Evolutionary conservation across 2,329 filamentous ascomycete species (phyloP), one percentile per base, ranked within the genome.

Genomic region (Rutstroemia sp.): DNA sequence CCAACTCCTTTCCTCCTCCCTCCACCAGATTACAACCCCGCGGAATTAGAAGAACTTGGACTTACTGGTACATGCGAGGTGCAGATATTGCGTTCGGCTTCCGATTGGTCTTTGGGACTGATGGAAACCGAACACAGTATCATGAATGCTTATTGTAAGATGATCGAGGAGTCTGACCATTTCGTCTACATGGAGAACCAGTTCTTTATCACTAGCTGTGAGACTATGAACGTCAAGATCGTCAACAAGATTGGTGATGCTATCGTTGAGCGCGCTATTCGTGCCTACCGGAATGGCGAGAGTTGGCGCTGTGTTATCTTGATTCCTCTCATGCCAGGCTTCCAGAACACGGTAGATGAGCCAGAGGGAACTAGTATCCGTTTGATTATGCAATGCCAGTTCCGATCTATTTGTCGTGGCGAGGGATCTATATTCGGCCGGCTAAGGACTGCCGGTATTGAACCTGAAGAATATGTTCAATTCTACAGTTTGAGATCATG

Each of bases 161-260:
- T 95, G 76, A 99, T 99, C 64, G 87, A 94, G 62, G 87, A 92
- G 61, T 96, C 91, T 1, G 90, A 99, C 48, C 94, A 97, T 70
- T 96, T 96, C 67, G 89, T 97, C 51, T 97, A 99, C 72, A 96
- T 97, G 63, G 94, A 99, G 71, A 99, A 99, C 69, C 94, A 99
- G 68, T 99, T 97, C 73, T 99, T 95, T 75, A 88, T 99, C 70
- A 95, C 89, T 38, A 95, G 89, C 63, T 94, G 89, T 51, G 88
- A 94, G 67, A 91, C 92, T 5, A 84, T 96, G 64, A 88, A 88
- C 52, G 89, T 87, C 12, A 89, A 86, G 68, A 94, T 99, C 61
- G 82, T 90, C 70, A 99, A 99, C 71, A 84, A 86, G 62, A 96
- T 99, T 63, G 92, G 92, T 51, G 92, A 97, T 72, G 92, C 94